Evolutionary conservation across 345 rosid genomes (phyloP).

Genomic region (Trapa incisa): DNA sequence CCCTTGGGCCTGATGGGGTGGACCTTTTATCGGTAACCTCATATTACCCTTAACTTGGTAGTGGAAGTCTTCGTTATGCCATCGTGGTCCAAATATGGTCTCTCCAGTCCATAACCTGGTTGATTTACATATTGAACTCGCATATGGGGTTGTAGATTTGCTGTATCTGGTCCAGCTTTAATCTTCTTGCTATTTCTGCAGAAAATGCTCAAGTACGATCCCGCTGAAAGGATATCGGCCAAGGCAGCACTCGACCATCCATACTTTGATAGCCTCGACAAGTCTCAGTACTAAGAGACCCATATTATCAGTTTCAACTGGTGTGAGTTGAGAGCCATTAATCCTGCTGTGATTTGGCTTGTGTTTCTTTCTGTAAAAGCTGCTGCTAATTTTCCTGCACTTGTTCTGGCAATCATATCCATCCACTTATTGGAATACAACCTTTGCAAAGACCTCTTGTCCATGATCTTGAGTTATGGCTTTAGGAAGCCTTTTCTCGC

Average conservation of each 20-base stretch:
- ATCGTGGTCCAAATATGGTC: not conserved
- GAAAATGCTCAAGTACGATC: constrained; percentile 74
- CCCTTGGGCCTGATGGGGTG: constrained; percentile 67
- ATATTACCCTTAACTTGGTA: not conserved
- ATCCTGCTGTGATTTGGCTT: not conserved
- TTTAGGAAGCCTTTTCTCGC: too few relatives aligned
- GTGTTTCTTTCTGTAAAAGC: not conserved
- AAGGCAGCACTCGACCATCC: constrained; percentile 87
- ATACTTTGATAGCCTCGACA: constrained; percentile 77
- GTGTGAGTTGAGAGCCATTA: too few relatives aligned
- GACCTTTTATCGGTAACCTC: constrained; percentile 63
- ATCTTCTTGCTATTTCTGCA: constrained; percentile 31
- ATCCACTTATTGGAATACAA: too few relatives aligned
- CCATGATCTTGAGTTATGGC: too few relatives aligned
- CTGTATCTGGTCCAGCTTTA: not conserved
- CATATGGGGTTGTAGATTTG: not conserved
- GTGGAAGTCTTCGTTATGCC: not conserved
- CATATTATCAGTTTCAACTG: not conserved
- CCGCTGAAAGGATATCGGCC: constrained; percentile 79
- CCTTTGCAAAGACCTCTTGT: too few relatives aligned
- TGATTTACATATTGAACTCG: too few relatives aligned
- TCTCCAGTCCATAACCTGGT: not conserved
- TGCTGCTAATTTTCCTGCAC: not conserved
- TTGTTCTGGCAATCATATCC: too few relatives aligned
- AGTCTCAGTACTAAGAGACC: constrained; percentile 67